Evolutionary conservation across 768 basidiomycete species (phyloP), one percentile per base, ranked within the genome.

Genomic region (Phylloporus sp.): DNA sequence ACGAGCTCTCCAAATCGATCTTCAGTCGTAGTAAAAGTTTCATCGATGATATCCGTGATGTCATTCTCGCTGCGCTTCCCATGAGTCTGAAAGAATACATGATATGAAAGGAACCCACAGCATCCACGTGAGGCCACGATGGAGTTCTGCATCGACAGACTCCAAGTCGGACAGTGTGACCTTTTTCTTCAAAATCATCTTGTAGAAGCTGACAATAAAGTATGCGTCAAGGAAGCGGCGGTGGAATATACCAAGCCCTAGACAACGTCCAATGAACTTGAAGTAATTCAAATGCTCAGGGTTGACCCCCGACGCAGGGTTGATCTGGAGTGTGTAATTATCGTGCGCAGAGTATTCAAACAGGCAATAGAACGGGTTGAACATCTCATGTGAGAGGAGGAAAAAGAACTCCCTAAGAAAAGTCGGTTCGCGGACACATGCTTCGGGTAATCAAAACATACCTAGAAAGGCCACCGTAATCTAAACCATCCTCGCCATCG

Each of bases 341-440:
- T 98, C 97, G 74, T 97, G 95, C 18, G 97, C 97, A 2, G 97
- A 98, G 72, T 99, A 99, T 73, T 99, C 97, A 73, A 99, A 99
- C 11, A 99, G 78, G 70, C 97, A 98, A 73, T 99, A 98, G 80
- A 99, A 98, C 22, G 97, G 97, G 72, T 98, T 97, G 79, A 99
- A 98, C 97, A 99, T 98, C 73, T 98, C 97, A 70, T 99, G 97
- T 29, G 95, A 98, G 43, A 99, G 80, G 52, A 99, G 76, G 88
- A 98, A 99, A 81, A 99, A 99, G 79, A 98, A 99, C 74, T 99
- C 97, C 77, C 95, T 95, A 71, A 39, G 52, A 18, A 54, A 38
- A 28, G 39, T 63, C 50, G 65, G 49, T 42, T 8, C 38, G 28
- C 9, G 2, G 38, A 15, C 38, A 28, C 47, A 36, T 5, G 42